phyloP scores from a whole-genome alignment of 179 eudicot genomes.

The Silene vulgaris region DNA sequence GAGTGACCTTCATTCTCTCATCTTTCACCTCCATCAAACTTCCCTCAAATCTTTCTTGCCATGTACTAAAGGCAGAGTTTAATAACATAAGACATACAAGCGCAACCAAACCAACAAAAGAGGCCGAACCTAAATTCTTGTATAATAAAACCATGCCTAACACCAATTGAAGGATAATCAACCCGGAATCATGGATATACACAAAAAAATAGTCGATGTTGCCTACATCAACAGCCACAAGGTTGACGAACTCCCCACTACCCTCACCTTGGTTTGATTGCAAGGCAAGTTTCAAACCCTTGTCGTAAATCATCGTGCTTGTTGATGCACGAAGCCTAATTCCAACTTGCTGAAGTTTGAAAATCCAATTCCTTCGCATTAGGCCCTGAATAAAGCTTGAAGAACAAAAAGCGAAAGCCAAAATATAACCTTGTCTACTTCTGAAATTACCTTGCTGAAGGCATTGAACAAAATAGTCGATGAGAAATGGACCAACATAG shows the following conservation, averaged over 20 bases:
- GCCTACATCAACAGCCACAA: constrained; percentile 64
- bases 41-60: constrained; percentile 23
- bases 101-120: constrained; percentile 44
- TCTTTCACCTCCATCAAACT: constrained; percentile 33
- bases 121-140: constrained; percentile 48
- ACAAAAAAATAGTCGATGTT: constrained; percentile 37
- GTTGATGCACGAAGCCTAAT: constrained; percentile 36
- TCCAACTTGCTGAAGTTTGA: constrained; percentile 35
- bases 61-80: constrained; percentile 39
- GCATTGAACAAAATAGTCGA: constrained; percentile 56
- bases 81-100: constrained; percentile 21
- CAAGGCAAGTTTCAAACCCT: constrained; percentile 36
- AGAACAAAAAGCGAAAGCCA: constrained; percentile 27
- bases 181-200: constrained; percentile 55
- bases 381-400: constrained; percentile 41
- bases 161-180: constrained; percentile 45
- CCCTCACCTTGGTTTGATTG: constrained; percentile 22
- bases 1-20: constrained; percentile 26
- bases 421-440: constrained; percentile 32
- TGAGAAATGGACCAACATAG: constrained; percentile 58
- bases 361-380: constrained; percentile 34
- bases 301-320: constrained; percentile 31
- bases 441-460: constrained; percentile 26
- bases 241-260: constrained; percentile 57
- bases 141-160: constrained; percentile 47